Base-by-base conservation (phyloP, 2,329 filamentous ascomycete species). In the Aspergillus thermomutatus region DNA sequence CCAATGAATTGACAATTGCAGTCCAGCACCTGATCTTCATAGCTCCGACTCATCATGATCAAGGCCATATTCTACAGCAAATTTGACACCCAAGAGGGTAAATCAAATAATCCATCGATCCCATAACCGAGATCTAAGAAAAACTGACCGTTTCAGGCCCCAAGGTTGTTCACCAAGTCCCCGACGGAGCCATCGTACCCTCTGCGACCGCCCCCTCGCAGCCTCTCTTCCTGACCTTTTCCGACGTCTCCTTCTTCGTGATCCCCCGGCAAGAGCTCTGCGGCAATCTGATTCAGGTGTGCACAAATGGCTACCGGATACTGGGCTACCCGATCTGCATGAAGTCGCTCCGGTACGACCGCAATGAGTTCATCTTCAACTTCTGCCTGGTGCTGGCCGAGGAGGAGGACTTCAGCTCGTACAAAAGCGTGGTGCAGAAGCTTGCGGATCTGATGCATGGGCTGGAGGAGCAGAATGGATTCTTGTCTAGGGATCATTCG, bases 281-380 rank as follows among this genome's bases (percentile, higher is more conserved):
- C 82, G 95, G 96, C 72, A 90, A 92, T 62, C 87, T 92, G 59
- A 83, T 97, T 60, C 75, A 76, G 27, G 87, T 95, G 55, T 84
- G 81, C 66, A 79, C 78, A n/a, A 88, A 88, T 72, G 88, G 90
- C 48, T 89, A 92, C 74, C 86, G 87, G 56, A 86, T 99, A 54
- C 82, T 99, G 34, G 91, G 92, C 17, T 91, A 92, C 67, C 94
- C 94, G 0, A 88, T 97, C 53, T 93, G 91, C 70, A 91, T 97
- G 69, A 86, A 88, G 52, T 85, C 92, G 62, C 83, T 87, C 54
- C 88, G 88, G 64, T 96, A 97, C 70, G 86, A 89, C 69, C 88
- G 94, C 57, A 96, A 96, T 75, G 91, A 96, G 74, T 97, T 97
- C 80, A 96, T 97, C 70, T 99, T 97, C 84, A 97, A 97, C 75